Evolutionary conservation across 305 asterid species (phyloP), one percentile per base, ranked within the genome.

Genomic region (Solanum hybrid): DNA sequence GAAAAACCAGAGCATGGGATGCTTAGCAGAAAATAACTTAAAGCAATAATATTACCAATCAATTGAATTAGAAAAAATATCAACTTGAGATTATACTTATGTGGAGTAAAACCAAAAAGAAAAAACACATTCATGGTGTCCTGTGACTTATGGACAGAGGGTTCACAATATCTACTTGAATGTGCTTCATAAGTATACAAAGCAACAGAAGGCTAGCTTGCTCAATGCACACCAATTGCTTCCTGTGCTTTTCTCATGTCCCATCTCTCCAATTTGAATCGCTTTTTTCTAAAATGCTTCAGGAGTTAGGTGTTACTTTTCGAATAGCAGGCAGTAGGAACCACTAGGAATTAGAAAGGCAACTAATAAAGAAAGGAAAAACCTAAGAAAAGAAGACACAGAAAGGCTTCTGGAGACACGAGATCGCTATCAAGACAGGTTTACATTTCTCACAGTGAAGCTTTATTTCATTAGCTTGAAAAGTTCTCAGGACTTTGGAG

Each of bases 1-100:
- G 88, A 92, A 71, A 89, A 81, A 80, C 22, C 88, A 76, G 26
- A 29, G 73, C 19, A 19, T 84, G 29, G 29, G 22, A 84, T 51
- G 7, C 87, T 84, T 51, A 51, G 75, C 42, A 29, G 11, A 84
- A 9, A 51, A 56, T 29, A 84, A 84, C 10, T 56, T 51, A 2
- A 1, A 85, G 31, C 32, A 56, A 85, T 85, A 85, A 31, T 31
- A 85, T 31, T 56, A 85, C 31, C 76, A 56, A 51, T 22, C 87
- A 19, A 32, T 10, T 19, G 45, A 19, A 51, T 11, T 51, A 10
- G 76, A 27, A 31, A 85, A 26, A 10, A 51, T 84, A 51, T 51
- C 42, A 84, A 84, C 29, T 51, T 51, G 11, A 51, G 1, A 17
- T 15, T 56, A 51, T 3, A 51, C 42, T 45, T 17, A 51, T 4